Percentiles rank a stretch among this genome's conserved stretches.
Evolutionary conservation across 306 rosid genomes (phyloP).

Genomic region (Canavalia gladiata): DNA sequence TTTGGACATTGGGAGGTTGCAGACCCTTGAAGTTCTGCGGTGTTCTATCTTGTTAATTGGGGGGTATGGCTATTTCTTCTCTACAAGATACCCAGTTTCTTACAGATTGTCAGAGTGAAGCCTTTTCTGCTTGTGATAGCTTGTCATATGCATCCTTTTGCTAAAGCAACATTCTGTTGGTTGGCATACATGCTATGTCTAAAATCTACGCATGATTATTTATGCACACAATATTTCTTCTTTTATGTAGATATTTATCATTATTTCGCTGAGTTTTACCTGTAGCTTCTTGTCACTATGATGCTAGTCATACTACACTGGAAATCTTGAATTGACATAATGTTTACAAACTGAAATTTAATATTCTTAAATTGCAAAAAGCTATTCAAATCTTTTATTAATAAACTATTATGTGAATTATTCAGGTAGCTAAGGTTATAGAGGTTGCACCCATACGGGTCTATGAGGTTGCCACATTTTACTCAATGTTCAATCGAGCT

Average conservation of each 20-base stretch:
- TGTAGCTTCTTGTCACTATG: constrained; percentile 9
- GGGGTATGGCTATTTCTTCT: too few species aligned
- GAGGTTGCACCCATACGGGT: constrained; percentile 98
- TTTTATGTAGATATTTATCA: constrained; percentile 14
- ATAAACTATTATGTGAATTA: constrained; percentile 54
- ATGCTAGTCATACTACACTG: background rate
- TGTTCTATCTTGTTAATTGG: too few species aligned
- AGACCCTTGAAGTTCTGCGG: too few species aligned
- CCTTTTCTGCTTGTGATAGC: constrained; percentile 27
- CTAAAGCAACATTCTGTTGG: constrained; percentile 21
- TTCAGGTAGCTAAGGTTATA: constrained; percentile 87
- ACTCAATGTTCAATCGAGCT: constrained; percentile 94
- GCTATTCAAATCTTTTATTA: constrained; percentile 22
- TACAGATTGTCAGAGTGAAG: constrained; percentile 14
- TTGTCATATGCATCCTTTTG: background rate
- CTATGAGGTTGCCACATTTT: constrained; percentile 96
- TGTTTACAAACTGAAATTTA: constrained; percentile 24
- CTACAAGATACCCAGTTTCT: too few species aligned
- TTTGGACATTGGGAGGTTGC: too few species aligned
- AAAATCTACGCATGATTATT: constrained; percentile 28
- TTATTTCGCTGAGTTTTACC: constrained; percentile 29
- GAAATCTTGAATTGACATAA: constrained; percentile 5
- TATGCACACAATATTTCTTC: background rate
- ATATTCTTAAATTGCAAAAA: constrained; percentile 29
- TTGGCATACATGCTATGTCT: constrained; percentile 28